Evolutionary conservation across 2,329 filamentous ascomycete species (phyloP), one percentile per base, ranked within the genome.

Genomic region (Talaromyces sp.): DNA sequence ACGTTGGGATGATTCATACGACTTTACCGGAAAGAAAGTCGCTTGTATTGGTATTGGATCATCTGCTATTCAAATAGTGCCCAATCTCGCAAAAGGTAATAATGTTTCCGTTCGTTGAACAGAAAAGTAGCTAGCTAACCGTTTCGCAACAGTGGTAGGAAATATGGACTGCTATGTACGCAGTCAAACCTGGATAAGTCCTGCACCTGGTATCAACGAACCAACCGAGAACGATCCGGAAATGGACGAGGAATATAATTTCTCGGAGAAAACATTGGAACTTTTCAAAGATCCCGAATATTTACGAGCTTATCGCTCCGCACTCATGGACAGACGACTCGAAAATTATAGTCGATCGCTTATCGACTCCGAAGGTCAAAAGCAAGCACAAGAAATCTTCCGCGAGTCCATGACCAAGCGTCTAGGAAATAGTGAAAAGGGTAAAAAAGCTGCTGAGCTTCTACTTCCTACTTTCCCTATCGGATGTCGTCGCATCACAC

Each of bases 1-100:
- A 4, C 67, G 68, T 2, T 79, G 74, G 72, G 72, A 76, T 57
- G 59, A 72, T 11, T 58, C 64, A 3, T 72, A 72, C 35, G 73
- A 76, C 59, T 68, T 65, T 56, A 66, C 56, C 3, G 70, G 68
- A 4, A 73, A 73, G 61, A 67, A 59, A 14, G 66, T 74, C 14
- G 72, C 70, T 8, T 49, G 72, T 6, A 70, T 74, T 50, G 70
- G 71, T n/a, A 69, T 68, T 58, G 71, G 71, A 6, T 69, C 71
- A 13, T 69, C 66, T 27, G 71, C 69, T 3, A 71, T 73, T 39
- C 71, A 73, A 47, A 65, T 73, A 22, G 52, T 63, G 37, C 37
- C 61, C 9, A 50, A 47, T 47, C 45, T 47, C 0, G 45, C 45
- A 14, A 47, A 47, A 24, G 22, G 45, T 47, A 47, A 6, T 11